Evolutionary conservation across 176 grass and related monocot species (phyloP).

Genomic region (Oryza officinalis): DNA sequence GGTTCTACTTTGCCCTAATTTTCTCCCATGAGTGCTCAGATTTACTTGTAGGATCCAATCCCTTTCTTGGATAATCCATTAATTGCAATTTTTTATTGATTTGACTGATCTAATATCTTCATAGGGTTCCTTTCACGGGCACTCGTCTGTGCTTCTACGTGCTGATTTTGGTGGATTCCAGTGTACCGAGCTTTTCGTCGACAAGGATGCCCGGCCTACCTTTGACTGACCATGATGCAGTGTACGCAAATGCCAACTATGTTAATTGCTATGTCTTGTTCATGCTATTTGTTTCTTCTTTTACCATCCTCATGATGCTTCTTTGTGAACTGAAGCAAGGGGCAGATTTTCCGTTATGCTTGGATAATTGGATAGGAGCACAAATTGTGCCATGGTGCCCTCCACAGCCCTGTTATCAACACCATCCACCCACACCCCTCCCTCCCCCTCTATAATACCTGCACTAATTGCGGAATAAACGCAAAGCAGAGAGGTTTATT

Average conservation of each 20-base stretch:
- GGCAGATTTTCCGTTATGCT: neutral
- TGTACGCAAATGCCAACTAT: conserved; percentile 35
- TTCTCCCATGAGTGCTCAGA: neutral
- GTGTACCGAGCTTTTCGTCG: conserved; percentile 8
- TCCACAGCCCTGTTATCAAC: neutral
- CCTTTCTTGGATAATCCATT: conserved; percentile 14
- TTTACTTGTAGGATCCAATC: conserved; percentile 25
- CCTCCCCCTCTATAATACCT: neutral
- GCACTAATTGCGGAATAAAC: neutral
- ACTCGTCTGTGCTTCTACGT: neutral
- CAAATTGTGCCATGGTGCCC: neutral
- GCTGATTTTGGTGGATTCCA: conserved; percentile 23
- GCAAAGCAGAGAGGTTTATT: too few relatives aligned
- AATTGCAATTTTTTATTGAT: conserved; percentile 7
- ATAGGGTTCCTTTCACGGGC: conserved; percentile 16
- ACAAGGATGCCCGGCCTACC: conserved; percentile 66
- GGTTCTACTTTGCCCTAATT: neutral
- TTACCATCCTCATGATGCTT: neutral
- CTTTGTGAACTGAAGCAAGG: conserved; percentile 18
- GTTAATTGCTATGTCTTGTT: neutral
- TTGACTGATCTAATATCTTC: conserved; percentile 31
- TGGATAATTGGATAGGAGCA: neutral
- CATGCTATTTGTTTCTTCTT: conserved; percentile 25
- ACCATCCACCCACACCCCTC: neutral
- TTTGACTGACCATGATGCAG: conserved; percentile 52